Evolutionary conservation across 352 stramenopile genomes (phyloP).

Genomic region (Peronosclerospora sorghi): DNA sequence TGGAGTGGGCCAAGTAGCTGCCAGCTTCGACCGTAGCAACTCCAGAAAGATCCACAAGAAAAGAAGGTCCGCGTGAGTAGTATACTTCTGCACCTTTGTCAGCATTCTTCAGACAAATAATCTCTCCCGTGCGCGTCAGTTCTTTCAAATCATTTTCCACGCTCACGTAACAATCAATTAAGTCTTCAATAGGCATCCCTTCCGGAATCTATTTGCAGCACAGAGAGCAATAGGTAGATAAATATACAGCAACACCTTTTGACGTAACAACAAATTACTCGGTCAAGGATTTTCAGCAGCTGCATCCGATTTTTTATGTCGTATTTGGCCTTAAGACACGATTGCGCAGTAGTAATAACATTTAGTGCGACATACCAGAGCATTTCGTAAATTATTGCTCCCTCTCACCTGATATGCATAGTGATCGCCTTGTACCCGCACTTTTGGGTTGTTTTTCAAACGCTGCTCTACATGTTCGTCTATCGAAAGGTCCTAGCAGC

Average conservation of each 20-base stretch:
- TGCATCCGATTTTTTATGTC: constrained; percentile 79
- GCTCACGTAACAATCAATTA: constrained; percentile 73
- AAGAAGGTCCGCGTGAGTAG: constrained; percentile 51
- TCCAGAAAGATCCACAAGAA: constrained; percentile 67
- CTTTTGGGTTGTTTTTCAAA: constrained; percentile 81
- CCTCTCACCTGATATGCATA: constrained; percentile 70
- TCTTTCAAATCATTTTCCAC: constrained; percentile 74
- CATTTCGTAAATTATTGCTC: neutral
- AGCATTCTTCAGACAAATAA: constrained; percentile 80
- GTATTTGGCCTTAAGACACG: constrained; percentile 62
- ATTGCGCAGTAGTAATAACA: neutral
- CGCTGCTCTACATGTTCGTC: constrained; percentile 78
- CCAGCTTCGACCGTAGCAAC: constrained; percentile 62
- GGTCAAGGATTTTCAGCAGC: constrained; percentile 66
- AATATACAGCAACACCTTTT: neutral
- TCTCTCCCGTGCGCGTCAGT: constrained; percentile 54
- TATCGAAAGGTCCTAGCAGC: constrained; percentile 52
- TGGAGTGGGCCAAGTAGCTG: constrained; percentile 52
- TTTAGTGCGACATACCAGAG: neutral
- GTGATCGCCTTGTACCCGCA: constrained; percentile 56
- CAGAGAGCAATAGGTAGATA: neutral
- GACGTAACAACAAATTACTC: constrained; percentile 21
- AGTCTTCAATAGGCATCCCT: constrained; percentile 71
- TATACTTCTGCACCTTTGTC: constrained; percentile 72
- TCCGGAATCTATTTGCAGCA: constrained; percentile 46